Base-by-base conservation (phyloP, 2,329 filamentous ascomycete species). In the Xylariales sp. region DNA sequence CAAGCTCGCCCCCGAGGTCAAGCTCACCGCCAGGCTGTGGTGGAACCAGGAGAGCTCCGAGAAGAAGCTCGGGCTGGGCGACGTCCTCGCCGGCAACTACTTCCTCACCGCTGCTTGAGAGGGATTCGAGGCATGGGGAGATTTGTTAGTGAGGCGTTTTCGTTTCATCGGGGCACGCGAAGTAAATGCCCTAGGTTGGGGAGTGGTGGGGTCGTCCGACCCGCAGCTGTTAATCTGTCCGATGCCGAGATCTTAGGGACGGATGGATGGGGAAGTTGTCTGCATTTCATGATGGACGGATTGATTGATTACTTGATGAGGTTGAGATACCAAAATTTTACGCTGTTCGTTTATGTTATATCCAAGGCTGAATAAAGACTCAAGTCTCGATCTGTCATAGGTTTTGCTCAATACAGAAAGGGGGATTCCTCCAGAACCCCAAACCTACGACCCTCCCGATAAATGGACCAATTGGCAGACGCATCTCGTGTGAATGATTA, bases 51-150 rank as follows among this genome's bases (percentile, higher is more conserved):
- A 58, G 18, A 9, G 30, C 2, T 53, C 43, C 14, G 66, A 69
- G 60, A 55, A 66, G 62, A 65, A 66, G 53, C 6, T 69, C 3
- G 66, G 62, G n/a, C 66, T 69, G 45, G 63, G 66, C 18, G 62
- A 65, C 5, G 48, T 63, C 4, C 16, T 69, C 14, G 66, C 66
- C 30, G 66, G 48, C 23, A 69, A 62, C 23, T 66, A 65, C 18
- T 66, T 48, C 43, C 53, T 66, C 43, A 56, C 66, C 0, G 39
- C 36, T 12, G 45, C 65, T 56, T 67, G 46, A 53, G 12, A 12
- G 36, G 28, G 10, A 23, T 23, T 23, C 39, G 14, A 56, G 2
- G 18, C 6, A 9, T 36, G 34, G 39, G 54, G 54, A 56, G 16
- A 46, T 45, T 32, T 43, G 23, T 46, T 5, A 30, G 54, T 32